Percentiles rank a stretch among this genome's conserved stretches.
Conservation (phyloP, 768 basidiomycete species). For the Amanita rubescens region DNA sequence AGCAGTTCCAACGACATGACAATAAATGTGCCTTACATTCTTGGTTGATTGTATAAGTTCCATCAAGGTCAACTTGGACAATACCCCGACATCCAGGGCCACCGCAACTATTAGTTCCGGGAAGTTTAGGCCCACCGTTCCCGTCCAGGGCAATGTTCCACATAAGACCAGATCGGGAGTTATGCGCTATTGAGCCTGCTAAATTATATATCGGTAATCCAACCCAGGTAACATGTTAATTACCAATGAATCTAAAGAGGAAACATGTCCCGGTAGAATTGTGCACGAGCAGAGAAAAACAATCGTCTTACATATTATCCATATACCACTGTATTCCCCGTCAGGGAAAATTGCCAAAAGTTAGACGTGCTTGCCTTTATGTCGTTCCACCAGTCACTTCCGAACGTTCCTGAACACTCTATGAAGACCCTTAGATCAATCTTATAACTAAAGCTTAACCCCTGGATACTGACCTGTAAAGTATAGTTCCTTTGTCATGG, state of each 20-base stretch:
- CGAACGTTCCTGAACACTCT: constrained; percentile 60
- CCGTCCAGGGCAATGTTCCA: constrained; percentile 70
- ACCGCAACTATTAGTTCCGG: constrained; percentile 56
- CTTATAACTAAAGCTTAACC: neutral
- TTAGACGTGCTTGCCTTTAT: constrained; percentile 46
- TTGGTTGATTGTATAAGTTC: constrained; percentile 59
- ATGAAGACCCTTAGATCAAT: constrained; percentile 4
- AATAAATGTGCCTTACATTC: constrained; percentile 43
- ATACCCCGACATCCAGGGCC: constrained; percentile 61
- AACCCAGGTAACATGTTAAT: neutral
- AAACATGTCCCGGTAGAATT: neutral
- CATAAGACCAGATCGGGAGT: constrained; percentile 48
- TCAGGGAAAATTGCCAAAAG: neutral
- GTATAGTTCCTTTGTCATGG: constrained; percentile 30
- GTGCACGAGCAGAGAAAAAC: neutral
- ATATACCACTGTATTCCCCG: constrained; percentile 49
- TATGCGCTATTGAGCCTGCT: constrained; percentile 30
- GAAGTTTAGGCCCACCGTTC: constrained; percentile 53
- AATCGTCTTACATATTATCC: constrained; percentile 46
- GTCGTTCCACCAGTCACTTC: constrained; percentile 73
- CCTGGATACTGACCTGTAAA: constrained; percentile 29
- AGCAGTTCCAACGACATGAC: neutral
- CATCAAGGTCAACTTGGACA: constrained; percentile 57
- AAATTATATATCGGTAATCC: constrained; percentile 10
- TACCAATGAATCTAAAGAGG: constrained; percentile 17